Conservation (phyloP, 495 filamentous ascomycete genomes). For the Penicillium salamii region DNA sequence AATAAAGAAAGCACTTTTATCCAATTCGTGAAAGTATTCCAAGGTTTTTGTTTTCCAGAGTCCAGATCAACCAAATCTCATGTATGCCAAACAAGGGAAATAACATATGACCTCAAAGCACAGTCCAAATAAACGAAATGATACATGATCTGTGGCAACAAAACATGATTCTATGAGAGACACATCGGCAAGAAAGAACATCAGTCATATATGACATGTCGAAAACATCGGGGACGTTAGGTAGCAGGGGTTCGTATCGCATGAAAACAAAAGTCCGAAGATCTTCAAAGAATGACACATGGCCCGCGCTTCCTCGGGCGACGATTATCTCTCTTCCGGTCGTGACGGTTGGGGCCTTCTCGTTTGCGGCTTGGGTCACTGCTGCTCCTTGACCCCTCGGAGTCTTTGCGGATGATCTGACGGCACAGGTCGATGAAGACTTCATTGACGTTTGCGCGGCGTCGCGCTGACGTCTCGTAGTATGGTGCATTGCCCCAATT, state of each 20-base stretch:
- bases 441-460: conserved; percentile 88
- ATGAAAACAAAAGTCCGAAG: conserved; percentile 8
- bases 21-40: conserved; percentile 11
- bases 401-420: conserved; percentile 81
- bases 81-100: conserved; percentile 12
- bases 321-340: conserved; percentile 31
- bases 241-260: conserved; percentile 3
- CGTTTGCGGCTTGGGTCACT: conserved; percentile 39
- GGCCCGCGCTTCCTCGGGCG: conserved; percentile 29
- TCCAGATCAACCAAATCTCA: conserved; percentile 15
- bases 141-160: conserved; percentile 18
- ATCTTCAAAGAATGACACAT: conserved; percentile 43
- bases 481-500: conserved; percentile 89
- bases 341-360: conserved; percentile 30
- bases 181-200: conserved; percentile 19
- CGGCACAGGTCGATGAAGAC: conserved; percentile 91
- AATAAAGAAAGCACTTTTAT: conserved; percentile 17
- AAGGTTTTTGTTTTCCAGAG: conserved; percentile 7
- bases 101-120: conserved; percentile 4
- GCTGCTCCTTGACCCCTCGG: conserved; percentile 44
- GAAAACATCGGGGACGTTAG: conserved; percentile 11
- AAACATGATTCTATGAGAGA: conserved; percentile 26
- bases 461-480: conserved; percentile 88
- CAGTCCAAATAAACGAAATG: conserved; percentile 15
- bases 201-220: conserved; percentile 24